phyloP scores from a whole-genome alignment of 495 filamentous ascomycete species.

The Neurospora intermedia region DNA sequence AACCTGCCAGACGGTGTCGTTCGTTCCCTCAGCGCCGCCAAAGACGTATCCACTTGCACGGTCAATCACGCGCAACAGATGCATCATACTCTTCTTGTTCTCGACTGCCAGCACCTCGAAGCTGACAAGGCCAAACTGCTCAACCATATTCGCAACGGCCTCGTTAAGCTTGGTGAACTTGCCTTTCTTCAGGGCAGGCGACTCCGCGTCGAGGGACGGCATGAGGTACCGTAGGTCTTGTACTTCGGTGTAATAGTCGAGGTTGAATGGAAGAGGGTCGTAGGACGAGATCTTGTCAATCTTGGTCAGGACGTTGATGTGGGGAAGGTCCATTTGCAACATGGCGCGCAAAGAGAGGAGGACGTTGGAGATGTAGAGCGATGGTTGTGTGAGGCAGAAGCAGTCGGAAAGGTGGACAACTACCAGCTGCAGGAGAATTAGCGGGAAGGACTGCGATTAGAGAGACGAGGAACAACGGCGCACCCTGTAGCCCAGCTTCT shows the following conservation, averaged over 20 bases:
- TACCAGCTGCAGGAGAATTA: constrained; percentile 53
- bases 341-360: constrained; percentile 88
- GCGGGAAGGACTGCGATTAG: not conserved
- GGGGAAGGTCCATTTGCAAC: constrained; percentile 93
- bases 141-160: constrained; percentile 75
- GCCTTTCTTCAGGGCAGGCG: constrained; percentile 42
- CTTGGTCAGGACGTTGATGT: constrained; percentile 92
- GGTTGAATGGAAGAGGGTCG: constrained; percentile 75
- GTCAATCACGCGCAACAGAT: constrained; percentile 75
- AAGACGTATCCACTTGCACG: constrained; percentile 89
- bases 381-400: constrained; percentile 81
- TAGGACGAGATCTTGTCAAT: constrained; percentile 81
- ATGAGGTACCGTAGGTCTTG: constrained; percentile 81
- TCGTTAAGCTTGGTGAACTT: constrained; percentile 79
- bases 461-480: constrained; percentile 15
- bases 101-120: constrained; percentile 95
- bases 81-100: constrained; percentile 93
- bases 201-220: constrained; percentile 57
- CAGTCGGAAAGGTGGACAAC: constrained; percentile 85
- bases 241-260: constrained; percentile 97
- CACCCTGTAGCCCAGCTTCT: constrained; percentile 90
- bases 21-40: constrained; percentile 79
- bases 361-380: constrained; percentile 87
- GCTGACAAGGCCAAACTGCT: constrained; percentile 76
- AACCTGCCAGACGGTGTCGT: constrained; percentile 89